A percentile compares a stretch with the other conserved stretches of the same genome.
Evolutionary conservation across 805 yeast species (phyloP).

Genomic region (Myxozyma udenii): DNA sequence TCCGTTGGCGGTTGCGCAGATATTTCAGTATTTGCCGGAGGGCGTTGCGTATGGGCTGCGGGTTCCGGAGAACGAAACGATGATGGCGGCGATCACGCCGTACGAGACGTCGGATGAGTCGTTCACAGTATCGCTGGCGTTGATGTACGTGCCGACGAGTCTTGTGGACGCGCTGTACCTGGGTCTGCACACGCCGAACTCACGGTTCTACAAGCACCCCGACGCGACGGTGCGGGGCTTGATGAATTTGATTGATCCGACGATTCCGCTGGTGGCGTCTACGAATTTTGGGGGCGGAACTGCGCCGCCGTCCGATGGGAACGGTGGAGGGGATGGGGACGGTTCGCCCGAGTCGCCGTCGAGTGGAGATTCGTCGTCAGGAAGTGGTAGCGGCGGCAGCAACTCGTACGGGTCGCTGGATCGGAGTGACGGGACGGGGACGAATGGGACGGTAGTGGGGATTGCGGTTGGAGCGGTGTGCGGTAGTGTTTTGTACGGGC

Average conservation of each 20-base stretch:
- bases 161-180: conserved; percentile 50
- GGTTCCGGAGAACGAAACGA: conserved; percentile 43
- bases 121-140: conserved; percentile 84
- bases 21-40: conserved; percentile 77
- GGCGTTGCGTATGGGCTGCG: conserved; percentile 64
- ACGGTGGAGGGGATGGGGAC: not conserved
- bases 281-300: conserved; percentile 9
- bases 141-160: conserved; percentile 69
- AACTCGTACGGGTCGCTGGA: conserved; percentile 39
- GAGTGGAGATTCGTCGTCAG: not conserved
- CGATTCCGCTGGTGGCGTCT: conserved; percentile 32
- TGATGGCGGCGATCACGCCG: conserved; percentile 72
- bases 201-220: conserved; percentile 60
- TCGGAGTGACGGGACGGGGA: conserved; percentile 23
- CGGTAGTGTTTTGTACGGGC: conserved; percentile 68
- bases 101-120: conserved; percentile 53
- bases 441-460: conserved; percentile 57
- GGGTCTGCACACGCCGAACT: conserved; percentile 49
- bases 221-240: conserved; percentile 54
- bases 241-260: conserved; percentile 67
- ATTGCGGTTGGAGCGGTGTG: conserved; percentile 78
- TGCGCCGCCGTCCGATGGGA: conserved; percentile 1
- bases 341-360: not conserved
- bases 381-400: conserved; percentile 20
- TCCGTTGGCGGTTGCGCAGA: conserved; percentile 76